Base-by-base conservation (phyloP, 2,329 filamentous ascomycete species). In the Microascus cirrosus region DNA sequence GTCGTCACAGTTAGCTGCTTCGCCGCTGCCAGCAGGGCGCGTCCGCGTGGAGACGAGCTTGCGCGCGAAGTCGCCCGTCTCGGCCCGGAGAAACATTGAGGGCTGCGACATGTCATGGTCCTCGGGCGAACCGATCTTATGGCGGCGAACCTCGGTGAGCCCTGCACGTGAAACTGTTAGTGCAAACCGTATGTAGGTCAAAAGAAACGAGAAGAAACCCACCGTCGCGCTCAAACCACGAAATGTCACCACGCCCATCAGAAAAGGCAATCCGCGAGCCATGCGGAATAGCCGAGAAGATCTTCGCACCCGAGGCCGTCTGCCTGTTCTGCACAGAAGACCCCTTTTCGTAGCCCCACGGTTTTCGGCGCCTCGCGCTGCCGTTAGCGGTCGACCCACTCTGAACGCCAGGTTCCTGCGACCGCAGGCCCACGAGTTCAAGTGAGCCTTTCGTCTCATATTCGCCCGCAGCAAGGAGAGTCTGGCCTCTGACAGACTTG, bases 381-480 rank as follows among this genome's bases (percentile, higher is more conserved):
- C 28, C 28, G 28, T 32, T 8, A 32, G 28, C 8, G 28, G 28
- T 11, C n/a, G 45, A 50, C 13, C n/a, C 45, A 2, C 45, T 8
- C 20, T 50, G 11, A 8, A 50, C 45, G 20, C 45, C n/a, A 6
- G 20, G 11, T 50, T 22, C 52, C 52, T 32, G 28, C 51, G 62
- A 67, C 50, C 62, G 71, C 25, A 90, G 72, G 15, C 84, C 84
- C 69, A 95, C 96, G n/a, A 96, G 74, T 67, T 97, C 93, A 1
- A 97, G 75, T 0, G 88, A 92, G 0, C 93, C 93, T 69, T 94
- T 92, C 35, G 87, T 90, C 64, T 94, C 95, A 73, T 96, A 96
- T 67, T 93, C 89, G 5, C 92, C 93, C 45, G 88, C 89, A 2
- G 90, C 89, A 56, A 96, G 81, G 28, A 96, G 71, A 0, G 87